Base-by-base conservation (phyloP, 306 rosid genomes). In the Glycine latifolia region DNA sequence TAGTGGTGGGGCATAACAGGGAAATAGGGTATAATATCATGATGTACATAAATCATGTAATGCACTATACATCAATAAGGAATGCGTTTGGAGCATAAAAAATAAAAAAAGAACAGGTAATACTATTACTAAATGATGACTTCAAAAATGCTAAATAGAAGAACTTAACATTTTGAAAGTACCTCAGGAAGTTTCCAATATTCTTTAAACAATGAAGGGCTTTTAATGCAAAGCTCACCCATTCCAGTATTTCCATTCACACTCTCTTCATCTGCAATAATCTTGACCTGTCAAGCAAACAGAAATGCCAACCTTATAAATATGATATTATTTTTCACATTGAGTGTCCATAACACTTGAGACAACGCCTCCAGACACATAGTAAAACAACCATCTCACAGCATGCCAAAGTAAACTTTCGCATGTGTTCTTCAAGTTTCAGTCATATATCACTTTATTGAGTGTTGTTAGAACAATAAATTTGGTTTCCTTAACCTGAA, bases 171-270 rank as follows among this genome's bases (percentile, higher is more conserved):
- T 75, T 81, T 62, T 73, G 65, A 73, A 75, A 79, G 75, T 86
- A 90, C 98, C 99, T 95, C 84, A 3, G 98, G 93, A 88, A 86
- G 98, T 81, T 92, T 91, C 94, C 94, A 95, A 79, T 93, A 93
- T 86, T 91, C 98, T 85, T 84, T 93, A 78, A 95, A 95, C 87
- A 88, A 78, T 0, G 96, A 91, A 82, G 99, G 93, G 79, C 97
- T 88, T 81, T 83, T 89, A 85, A 95, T 3, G 20, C 97, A 95
- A 70, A 95, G 94, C 85, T 95, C 98, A n/a, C 99, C 99, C 54
- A 48, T 80, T 65, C 56, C 85, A 11, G 8, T 74, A 9, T 59
- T 7, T 56, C 74, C 86, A 78, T 53, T 62, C 77, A 56, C 77
- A 78, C 78, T 71, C 48, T 85, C 91, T 52, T 80, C 91, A n/a